A percentile compares a stretch with the other conserved stretches of the same genome.
These are phyloP conservation scores for Sodiomyces alkalinus DNA, from an alignment of 2,329 filamentous ascomycete species.

Conservation along the genomic window DNA sequence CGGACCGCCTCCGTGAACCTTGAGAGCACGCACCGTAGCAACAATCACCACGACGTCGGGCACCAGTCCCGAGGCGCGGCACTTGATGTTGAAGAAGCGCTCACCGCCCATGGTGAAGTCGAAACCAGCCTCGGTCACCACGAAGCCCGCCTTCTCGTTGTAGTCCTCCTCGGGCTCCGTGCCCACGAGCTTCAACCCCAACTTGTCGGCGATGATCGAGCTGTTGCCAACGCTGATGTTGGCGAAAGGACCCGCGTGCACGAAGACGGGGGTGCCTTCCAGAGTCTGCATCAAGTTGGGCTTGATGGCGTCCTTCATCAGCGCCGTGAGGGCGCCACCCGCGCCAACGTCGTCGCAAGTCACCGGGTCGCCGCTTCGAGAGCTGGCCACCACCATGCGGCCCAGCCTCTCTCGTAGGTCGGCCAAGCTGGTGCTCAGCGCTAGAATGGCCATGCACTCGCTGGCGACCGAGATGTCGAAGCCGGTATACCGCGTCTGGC, in stretches of 20 bases:
- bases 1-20: conserved; percentile 94
- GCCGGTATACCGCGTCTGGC: conserved; percentile 72
- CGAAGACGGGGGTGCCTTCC: conserved; percentile 92
- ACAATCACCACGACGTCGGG: conserved; percentile 93
- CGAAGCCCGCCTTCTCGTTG: conserved; percentile 71
- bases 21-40: conserved; percentile 85
- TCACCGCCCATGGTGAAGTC: conserved; percentile 99
- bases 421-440: conserved; percentile 70
- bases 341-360: conserved; percentile 93
- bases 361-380: conserved; percentile 70
- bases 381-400: conserved; percentile 89
- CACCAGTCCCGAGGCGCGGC: conserved; percentile 79
- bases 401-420: conserved; percentile 92
- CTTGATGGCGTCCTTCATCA: conserved; percentile 98
- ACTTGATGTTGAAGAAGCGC: conserved; percentile 99
- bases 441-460: conserved; percentile 97
- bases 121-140: conserved; percentile 93
- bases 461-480: conserved; percentile 97
- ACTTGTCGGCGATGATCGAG: conserved; percentile 85
- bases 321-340: conserved; percentile 77
- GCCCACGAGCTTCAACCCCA: conserved; percentile 89
- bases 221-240: conserved; percentile 98
- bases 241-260: conserved; percentile 93
- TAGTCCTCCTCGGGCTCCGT: conserved; percentile 86
- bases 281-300: conserved; percentile 97